Percentiles rank a stretch among this genome's conserved stretches.
phyloP scores from a whole-genome alignment of 768 basidiomycete species.

The Cyclocybe aegerita region DNA sequence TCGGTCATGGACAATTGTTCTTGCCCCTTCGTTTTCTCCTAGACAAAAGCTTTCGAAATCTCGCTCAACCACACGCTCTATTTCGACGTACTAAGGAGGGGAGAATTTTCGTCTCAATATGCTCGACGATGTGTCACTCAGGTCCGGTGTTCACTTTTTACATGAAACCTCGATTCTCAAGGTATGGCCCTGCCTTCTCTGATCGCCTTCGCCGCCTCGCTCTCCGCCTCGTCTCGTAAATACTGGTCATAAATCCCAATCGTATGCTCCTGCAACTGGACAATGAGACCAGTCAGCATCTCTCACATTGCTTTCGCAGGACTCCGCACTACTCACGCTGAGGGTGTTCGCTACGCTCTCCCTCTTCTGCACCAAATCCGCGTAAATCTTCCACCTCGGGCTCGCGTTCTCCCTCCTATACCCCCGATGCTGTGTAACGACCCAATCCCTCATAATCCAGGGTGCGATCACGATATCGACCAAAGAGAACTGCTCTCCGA shows the following conservation, averaged over 20 bases:
- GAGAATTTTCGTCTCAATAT: too few species aligned
- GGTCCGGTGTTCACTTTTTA: too few species aligned
- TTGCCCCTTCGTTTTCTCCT: too few species aligned
- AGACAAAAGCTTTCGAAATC: too few species aligned
- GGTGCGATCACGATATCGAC: slow-evolving; percentile 58
- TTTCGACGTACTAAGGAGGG: too few species aligned
- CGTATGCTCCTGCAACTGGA: slow-evolving; percentile 32
- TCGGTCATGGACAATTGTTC: too few species aligned
- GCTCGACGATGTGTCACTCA: too few species aligned
- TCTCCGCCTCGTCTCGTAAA: slow-evolving; percentile 54
- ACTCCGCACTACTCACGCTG: slow-evolving; percentile 27
- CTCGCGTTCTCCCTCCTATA: slow-evolving; percentile 44
- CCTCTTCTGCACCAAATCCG: slow-evolving; percentile 37
- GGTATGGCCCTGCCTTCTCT: slow-evolving; percentile 44
- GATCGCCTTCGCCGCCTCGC: slow-evolving; percentile 51
- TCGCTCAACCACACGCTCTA: too few species aligned
- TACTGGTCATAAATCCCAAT: slow-evolving; percentile 52
- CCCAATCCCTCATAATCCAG: slow-evolving; percentile 48
- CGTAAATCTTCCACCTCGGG: slow-evolving; percentile 44
- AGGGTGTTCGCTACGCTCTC: slow-evolving; percentile 47
- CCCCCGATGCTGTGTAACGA: slow-evolving; percentile 48
- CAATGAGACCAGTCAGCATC: not conserved
- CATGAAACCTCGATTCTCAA: slow-evolving; percentile 11
- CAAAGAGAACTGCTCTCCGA: slow-evolving; percentile 52
- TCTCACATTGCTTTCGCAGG: not conserved